Percentiles rank a stretch among this genome's conserved stretches.
phyloP scores from a whole-genome alignment of 306 rosid genomes.

The Macrotyloma uniflorum region DNA sequence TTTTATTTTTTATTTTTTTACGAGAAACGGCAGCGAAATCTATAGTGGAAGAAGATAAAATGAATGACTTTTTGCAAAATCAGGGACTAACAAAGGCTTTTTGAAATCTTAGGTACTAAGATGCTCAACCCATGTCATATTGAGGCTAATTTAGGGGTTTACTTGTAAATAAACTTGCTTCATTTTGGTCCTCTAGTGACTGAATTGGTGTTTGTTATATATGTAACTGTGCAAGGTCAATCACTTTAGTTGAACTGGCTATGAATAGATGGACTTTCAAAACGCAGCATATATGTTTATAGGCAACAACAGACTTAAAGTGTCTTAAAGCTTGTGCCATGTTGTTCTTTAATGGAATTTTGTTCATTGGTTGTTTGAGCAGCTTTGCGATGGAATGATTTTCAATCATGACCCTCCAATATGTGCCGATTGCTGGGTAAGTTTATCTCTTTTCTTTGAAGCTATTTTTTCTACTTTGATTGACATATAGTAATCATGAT shows the following conservation, averaged over 20 bases:
- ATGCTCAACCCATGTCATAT: neutral
- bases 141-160: neutral
- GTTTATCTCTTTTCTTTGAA: constrained; percentile 38
- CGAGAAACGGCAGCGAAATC: neutral
- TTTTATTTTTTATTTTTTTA: too few species aligned
- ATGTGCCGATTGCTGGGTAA: constrained; percentile 90
- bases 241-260: constrained; percentile 19
- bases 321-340: constrained; percentile 17
- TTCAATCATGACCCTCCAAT: constrained; percentile 90
- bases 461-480: constrained; percentile 24
- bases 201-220: constrained; percentile 17
- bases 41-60: neutral
- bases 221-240: constrained; percentile 39
- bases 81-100: neutral
- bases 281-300: neutral
- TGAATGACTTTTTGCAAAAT: neutral
- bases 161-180: neutral
- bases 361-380: constrained; percentile 51
- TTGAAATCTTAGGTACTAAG: neutral
- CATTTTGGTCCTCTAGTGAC: constrained; percentile 17
- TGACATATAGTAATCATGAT: neutral
- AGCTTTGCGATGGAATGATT: constrained; percentile 92
- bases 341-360: constrained; percentile 39
- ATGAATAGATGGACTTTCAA: constrained; percentile 13
- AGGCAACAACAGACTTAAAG: constrained; percentile 10